phyloP scores from a whole-genome alignment of 257 asterid species.

The Solanum stenotomum region DNA sequence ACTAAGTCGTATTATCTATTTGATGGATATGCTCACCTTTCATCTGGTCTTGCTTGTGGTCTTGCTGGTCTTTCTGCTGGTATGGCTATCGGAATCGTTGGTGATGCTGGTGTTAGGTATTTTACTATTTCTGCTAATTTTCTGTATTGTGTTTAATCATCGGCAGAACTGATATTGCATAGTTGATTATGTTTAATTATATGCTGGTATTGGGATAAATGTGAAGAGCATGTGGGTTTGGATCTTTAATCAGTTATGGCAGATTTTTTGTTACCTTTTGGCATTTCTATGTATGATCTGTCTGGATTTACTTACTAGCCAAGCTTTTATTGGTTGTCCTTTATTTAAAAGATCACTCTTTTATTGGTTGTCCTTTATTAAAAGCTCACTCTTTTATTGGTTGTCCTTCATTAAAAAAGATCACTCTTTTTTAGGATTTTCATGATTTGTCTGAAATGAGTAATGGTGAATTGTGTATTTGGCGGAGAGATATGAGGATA shows the following conservation, averaged over 20 bases:
- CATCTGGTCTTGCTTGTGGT: conserved; percentile 64
- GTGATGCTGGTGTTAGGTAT: conserved; percentile 69
- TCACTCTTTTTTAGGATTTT: neutral
- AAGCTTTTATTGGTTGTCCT: neutral
- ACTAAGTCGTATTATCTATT: conserved; percentile 56
- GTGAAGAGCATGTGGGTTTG: neutral
- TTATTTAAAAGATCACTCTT: neutral
- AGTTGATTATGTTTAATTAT: neutral
- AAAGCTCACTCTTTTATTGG: neutral
- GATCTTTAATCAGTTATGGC: neutral
- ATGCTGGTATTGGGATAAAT: neutral
- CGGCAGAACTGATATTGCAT: neutral
- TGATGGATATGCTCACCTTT: conserved; percentile 63
- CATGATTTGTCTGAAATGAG: neutral
- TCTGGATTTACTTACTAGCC: neutral
- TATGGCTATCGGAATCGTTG: conserved; percentile 73
- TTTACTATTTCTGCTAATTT: neutral
- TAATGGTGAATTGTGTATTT: neutral
- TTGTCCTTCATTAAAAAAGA: neutral
- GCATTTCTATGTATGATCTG: neutral
- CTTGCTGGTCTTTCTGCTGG: conserved; percentile 80
- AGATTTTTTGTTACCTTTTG: neutral
- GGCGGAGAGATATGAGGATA: neutral
- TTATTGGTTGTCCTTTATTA: neutral
- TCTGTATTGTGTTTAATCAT: neutral